Evolutionary conservation across 2,329 filamentous ascomycete genomes (phyloP), one percentile per base, ranked within the genome.

Genomic region (Claviceps monticola): DNA sequence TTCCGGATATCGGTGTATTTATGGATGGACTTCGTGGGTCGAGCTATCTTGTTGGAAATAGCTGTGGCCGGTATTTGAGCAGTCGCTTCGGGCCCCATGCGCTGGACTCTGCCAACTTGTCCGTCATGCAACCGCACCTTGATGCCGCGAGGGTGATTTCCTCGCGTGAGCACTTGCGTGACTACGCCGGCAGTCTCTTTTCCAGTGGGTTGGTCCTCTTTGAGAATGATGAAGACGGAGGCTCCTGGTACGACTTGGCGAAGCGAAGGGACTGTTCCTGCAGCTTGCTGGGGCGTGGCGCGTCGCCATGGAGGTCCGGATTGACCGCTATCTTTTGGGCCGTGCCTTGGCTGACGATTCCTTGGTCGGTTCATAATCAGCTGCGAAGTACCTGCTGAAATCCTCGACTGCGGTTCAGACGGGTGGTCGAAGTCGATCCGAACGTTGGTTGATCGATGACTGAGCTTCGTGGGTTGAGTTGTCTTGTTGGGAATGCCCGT

Each of bases 111-210:
- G 2, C 86, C 86, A 2, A 91, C 78, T 26, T 83, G 74, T 1
- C 86, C 86, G 63, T 86, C 84, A 1, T 71, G 68, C 5, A 91
- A 71, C 2, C 86, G 78, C 23, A 90, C 85, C 65, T 90, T 91
- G 69, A 90, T 86, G 38, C 86, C 86, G 9, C 84, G 75, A 2
- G 84, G 84, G 60, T 91, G 86, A 58, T 90, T 79, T 26, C 84
- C 84, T 1, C 78, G 72, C 2, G 86, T 90, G 47, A 91, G 71
- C 0, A 90, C 65, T 45, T 88, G 78, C 50, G 75, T 73, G 1
- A 91, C 79, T 4, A 74, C 66, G 21, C 86, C 86, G 45, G 73
- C 70, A 1, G 88, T 85, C 59, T 87, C 81, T 46, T 76, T 75
- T 6, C 86, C 86, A 0, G 84, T 88, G 1, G 77, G 78, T 62